phyloP scores from a whole-genome alignment of 257 asterid species.

The Fraxinus excelsior region DNA sequence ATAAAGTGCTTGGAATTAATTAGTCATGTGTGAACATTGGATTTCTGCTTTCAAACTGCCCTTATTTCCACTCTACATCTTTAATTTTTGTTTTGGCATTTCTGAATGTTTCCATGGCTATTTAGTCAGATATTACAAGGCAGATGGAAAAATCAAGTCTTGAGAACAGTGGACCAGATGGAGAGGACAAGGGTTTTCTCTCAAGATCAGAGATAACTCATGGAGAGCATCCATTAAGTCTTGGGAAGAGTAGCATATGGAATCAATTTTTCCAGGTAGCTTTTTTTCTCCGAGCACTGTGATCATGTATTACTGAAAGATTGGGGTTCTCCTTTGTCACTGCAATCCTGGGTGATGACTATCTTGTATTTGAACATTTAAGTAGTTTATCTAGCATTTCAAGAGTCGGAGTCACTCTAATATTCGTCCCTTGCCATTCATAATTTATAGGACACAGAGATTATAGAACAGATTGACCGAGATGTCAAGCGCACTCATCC shows the following conservation, averaged over 20 bases:
- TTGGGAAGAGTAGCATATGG: slow-evolving; percentile 92
- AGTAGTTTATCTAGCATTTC: slow-evolving; percentile 18
- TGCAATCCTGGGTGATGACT: slow-evolving; percentile 6
- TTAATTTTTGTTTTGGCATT: slow-evolving; percentile 38
- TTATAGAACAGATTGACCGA: slow-evolving; percentile 89
- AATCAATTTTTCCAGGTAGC: slow-evolving; percentile 90
- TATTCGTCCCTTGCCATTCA: slow-evolving; percentile 19
- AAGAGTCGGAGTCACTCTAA: slow-evolving; percentile 16
- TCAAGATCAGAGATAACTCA: slow-evolving; percentile 86
- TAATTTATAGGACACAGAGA: slow-evolving; percentile 70
- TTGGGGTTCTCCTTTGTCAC: slow-evolving; percentile 12
- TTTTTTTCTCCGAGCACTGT: slow-evolving; percentile 8
- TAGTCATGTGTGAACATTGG: neutral
- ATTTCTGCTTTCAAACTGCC: slow-evolving; percentile 26
- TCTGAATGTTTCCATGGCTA: slow-evolving; percentile 84
- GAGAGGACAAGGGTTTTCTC: slow-evolving; percentile 64
- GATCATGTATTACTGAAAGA: neutral
- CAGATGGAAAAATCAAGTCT: slow-evolving; percentile 75
- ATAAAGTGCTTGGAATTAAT: slow-evolving; percentile 19
- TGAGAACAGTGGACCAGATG: slow-evolving; percentile 52
- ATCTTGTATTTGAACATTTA: slow-evolving; percentile 13
- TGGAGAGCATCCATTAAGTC: slow-evolving; percentile 93
- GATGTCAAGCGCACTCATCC: slow-evolving; percentile 99
- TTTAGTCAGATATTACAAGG: slow-evolving; percentile 94
- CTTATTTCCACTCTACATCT: slow-evolving; percentile 28